Evolutionary conservation across 805 yeast species (phyloP), one percentile per base, ranked within the genome.

Genomic region (Zygosaccharomyces bisporus): DNA sequence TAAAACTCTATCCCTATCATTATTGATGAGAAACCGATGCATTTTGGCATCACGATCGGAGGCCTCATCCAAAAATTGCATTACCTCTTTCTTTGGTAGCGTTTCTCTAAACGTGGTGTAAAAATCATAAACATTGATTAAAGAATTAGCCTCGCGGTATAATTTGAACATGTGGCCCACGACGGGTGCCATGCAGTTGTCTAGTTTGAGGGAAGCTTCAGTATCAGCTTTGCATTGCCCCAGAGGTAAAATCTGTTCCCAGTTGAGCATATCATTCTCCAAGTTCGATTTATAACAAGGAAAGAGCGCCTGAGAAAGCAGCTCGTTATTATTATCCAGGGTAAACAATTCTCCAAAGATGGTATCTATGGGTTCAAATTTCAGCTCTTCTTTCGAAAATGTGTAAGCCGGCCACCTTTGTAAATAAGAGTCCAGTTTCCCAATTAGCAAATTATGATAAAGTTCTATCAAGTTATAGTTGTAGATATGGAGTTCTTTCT

Each of bases 61-160:
- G 34, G 63, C 61, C n/a, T 52, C 55, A 6, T 52, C 48, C 4
- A 68, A 25, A 24, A 59, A 60, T 1, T 43, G 34, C 49, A 63
- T 43, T 1, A 68, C 61, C 9, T 52, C 51, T 5, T 60, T 52
- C 34, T 54, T 54, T 3, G 69, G 64, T n/a, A 81, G 52, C 0
- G 79, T 66, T 45, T 72, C 76, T 55, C 71, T 76, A 64, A 84
- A 84, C 0, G 86, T 81, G 18, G 68, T 60, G 55, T 72, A 85
- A 52, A 80, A 80, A 53, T 85, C 95, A 63, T 71, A 81, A 42
- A 83, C 72, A 56, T 85, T 85, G 49, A 85, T 73, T 23, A 73
- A 67, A 2, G 80, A 71, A 18, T 86, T 84, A 0, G 96, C 90
- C 54, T 89, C 96, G 47, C 93, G 76, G 60, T 82, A 83, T 12